Conservation (phyloP, 2,329 filamentous ascomycete genomes). For the Cytospora piceae region DNA sequence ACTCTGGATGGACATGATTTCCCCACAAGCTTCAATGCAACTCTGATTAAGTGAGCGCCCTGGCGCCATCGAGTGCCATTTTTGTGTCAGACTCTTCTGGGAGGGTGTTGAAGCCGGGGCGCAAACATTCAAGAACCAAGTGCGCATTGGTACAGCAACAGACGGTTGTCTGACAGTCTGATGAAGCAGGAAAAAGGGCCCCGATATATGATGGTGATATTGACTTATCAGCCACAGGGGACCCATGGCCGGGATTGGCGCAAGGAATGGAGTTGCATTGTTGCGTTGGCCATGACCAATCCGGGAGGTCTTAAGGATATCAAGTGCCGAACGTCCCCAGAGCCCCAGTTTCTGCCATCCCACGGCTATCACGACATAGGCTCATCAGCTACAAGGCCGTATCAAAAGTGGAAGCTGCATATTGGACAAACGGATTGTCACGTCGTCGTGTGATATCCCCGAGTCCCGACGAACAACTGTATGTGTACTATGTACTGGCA, state of each 20-base stretch:
- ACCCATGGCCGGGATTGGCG: background rate
- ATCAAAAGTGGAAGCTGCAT: conserved; percentile 22
- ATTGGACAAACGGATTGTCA: background rate
- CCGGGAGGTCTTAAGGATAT: conserved; percentile 10
- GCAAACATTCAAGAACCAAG: background rate
- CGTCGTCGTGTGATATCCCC: background rate
- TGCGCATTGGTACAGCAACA: background rate
- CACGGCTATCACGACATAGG: conserved; percentile 13
- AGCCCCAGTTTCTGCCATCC: background rate
- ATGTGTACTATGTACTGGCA: no score
- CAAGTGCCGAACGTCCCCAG: background rate
- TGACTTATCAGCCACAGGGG: background rate
- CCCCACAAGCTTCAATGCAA: background rate
- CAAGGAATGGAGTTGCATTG: conserved; percentile 2
- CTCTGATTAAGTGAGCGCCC: background rate
- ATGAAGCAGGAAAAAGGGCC: background rate
- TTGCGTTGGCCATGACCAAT: conserved; percentile 12
- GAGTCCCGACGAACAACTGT: background rate
- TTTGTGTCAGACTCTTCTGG: background rate
- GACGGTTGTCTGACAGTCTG: no score
- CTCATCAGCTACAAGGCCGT: background rate
- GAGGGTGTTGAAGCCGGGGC: background rate
- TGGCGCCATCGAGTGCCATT: background rate
- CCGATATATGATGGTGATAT: background rate
- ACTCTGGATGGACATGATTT: background rate